Conservation (phyloP, 164 flowering plant genomes). For the Malania oleifera region DNA sequence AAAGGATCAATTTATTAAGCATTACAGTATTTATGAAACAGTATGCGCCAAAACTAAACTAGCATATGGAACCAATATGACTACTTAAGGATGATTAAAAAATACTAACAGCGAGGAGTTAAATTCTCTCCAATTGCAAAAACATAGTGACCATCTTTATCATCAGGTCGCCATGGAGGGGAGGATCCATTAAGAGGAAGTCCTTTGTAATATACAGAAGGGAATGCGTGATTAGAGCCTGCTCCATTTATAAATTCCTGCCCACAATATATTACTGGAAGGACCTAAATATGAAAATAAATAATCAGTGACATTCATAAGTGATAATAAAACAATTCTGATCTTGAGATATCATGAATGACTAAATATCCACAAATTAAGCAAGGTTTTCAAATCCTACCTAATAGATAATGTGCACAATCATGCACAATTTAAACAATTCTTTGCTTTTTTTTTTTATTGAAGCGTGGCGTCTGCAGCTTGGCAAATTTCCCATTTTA, state of each 20-base stretch:
- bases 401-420: too few relatives aligned
- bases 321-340: neutral
- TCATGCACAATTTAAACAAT: too few relatives aligned
- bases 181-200: conserved; percentile 61
- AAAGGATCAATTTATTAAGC: too few relatives aligned
- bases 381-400: too few relatives aligned
- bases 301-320: too few relatives aligned
- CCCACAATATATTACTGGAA: conserved; percentile 48
- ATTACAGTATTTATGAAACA: too few relatives aligned
- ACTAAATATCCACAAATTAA: too few relatives aligned
- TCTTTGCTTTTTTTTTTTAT: too few relatives aligned
- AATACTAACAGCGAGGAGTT: conserved; percentile 67
- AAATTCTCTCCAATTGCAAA: conserved; percentile 72
- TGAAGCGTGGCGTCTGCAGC: too few relatives aligned
- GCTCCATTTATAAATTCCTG: conserved; percentile 51
- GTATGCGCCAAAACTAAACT: too few relatives aligned
- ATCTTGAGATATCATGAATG: neutral
- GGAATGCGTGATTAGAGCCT: conserved; percentile 34
- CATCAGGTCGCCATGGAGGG: conserved; percentile 88
- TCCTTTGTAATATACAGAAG: conserved; percentile 46
- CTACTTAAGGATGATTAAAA: neutral
- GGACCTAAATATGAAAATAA: conserved; percentile 29
- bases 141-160: conserved; percentile 85
- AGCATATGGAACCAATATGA: neutral
- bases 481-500: too few relatives aligned